Percentiles rank a stretch among this genome's conserved stretches.
Conservation (phyloP, 2,329 filamentous ascomycete species). For the Neonectria ditissima region DNA sequence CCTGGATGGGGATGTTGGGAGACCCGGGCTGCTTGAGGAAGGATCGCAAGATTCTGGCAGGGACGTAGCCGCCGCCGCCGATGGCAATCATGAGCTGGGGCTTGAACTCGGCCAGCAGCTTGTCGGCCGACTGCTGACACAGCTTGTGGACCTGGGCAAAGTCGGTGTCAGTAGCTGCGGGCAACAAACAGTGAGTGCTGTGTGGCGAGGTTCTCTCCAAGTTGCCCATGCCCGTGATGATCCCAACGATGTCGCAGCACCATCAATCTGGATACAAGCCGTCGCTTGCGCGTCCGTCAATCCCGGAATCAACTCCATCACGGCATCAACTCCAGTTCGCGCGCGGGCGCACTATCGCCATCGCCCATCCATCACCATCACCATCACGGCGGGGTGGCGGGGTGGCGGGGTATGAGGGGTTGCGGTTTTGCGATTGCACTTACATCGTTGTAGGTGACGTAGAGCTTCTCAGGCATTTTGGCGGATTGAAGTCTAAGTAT, state of each 20-base stretch:
- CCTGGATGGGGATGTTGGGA: conserved; percentile 98
- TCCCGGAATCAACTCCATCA: not conserved
- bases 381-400: too few relatives aligned
- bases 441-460: conserved; percentile 94
- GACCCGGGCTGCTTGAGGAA: conserved; percentile 91
- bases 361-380: conserved; percentile 30
- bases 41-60: conserved; percentile 94
- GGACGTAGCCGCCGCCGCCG: conserved; percentile 96
- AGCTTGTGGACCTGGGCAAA: conserved; percentile 88
- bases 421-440: conserved; percentile 46
- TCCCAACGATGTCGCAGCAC: not conserved
- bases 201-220: not conserved
- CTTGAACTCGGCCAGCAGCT: conserved; percentile 86
- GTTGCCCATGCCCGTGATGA: not conserved
- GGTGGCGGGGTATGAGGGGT: conserved; percentile 44
- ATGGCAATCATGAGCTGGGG: conserved; percentile 99
- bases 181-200: not conserved
- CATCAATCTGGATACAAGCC: conserved; percentile 11
- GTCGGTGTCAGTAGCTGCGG: conserved; percentile 34
- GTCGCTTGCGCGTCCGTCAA: not conserved
- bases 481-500: conserved; percentile 35
- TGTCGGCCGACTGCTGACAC: conserved; percentile 85
- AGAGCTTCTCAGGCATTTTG: conserved; percentile 86
- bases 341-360: conserved; percentile 29
- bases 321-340: conserved; percentile 10